Conservation (phyloP, 352 stramenopile species). For the Pythium volutum region DNA sequence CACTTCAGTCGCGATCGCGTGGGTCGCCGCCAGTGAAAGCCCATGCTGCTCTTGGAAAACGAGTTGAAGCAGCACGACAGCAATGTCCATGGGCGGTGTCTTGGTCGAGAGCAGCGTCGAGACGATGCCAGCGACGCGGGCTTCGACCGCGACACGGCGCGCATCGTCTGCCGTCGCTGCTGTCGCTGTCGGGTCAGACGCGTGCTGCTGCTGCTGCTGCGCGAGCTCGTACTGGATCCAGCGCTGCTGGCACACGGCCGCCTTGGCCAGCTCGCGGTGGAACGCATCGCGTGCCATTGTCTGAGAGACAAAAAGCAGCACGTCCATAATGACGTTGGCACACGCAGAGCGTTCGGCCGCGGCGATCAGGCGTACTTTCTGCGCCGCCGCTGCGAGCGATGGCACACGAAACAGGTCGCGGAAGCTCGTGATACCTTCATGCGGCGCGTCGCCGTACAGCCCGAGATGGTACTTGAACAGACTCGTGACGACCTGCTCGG, state of each 20-base stretch:
- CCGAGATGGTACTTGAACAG: conserved; percentile 87
- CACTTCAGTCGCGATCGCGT: conserved; percentile 49
- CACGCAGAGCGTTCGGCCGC: conserved; percentile 50
- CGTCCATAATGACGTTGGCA: conserved; percentile 60
- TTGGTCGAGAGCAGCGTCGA: conserved; percentile 24
- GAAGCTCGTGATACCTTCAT: conserved; percentile 39
- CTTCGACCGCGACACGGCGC: conserved; percentile 11
- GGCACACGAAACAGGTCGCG: conserved; percentile 52
- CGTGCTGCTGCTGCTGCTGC: conserved; percentile 3
- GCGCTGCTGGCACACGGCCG: conserved; percentile 46
- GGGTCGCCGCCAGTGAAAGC: conserved; percentile 20
- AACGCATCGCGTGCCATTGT: conserved; percentile 64
- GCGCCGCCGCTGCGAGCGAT: conserved; percentile 28
- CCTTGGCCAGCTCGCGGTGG: conserved; percentile 36
- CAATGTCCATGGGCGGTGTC: conserved; percentile 51
- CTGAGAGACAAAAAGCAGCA: conserved; percentile 74
- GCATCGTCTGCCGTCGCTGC: background rate
- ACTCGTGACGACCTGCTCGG: conserved; percentile 54
- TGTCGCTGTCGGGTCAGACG: background rate
- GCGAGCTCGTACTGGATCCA: conserved; percentile 66
- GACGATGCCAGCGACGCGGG: conserved; percentile 10
- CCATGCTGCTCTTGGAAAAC: conserved; percentile 39
- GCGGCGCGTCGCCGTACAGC: conserved; percentile 22
- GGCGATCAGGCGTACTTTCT: conserved; percentile 50
- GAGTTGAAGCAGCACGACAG: conserved; percentile 52